Evolutionary conservation across 345 rosid genomes (phyloP), one percentile per base, ranked within the genome.

Genomic region (Erucastrum elatum): DNA sequence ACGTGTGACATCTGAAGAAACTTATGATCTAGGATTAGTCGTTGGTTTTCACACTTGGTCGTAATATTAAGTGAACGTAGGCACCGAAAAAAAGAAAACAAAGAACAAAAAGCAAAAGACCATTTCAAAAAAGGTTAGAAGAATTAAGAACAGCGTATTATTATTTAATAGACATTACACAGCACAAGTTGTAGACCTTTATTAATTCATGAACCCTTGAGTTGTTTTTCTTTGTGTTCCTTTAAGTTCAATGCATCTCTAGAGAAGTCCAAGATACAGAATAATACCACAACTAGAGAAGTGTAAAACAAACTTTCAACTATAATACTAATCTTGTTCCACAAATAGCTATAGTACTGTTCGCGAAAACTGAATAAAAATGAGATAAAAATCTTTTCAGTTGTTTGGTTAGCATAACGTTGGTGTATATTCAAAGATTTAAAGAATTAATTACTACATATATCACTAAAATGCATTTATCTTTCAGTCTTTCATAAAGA

Each of bases 11-110:
- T 37, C 44, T n/a, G 44, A 73, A 49, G 77, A 73, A 72, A 79
- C 46, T 8, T 33, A 60, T 12, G 16, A 33, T 34, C 37, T 68
- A 25, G 70, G 77, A 72, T 25, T 59, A 79, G 77, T 67, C 74
- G 6, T 79, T 67, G 74, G 66, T 79, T 68, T 79, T 35, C 78
- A 79, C 26, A 79, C 65, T 33, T 67, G 70, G 82, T 79, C 82
- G 30, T 63, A 4, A 17, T 35, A 68, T 79, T 68, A 74, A 74
- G n/a, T 68, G 78, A 35, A 79, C 10, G 12, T 79, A 37, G 82
- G 61, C 82, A 60, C 64, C 11, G n/a, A n/a, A n/a, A 3, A 29
- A 29, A 29, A 29, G 4, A 29, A 29, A 12, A 21, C 21, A 21
- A 51, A 31, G 25, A 41, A 51, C 80, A 46, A 59, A 68, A 74